Base-by-base conservation (phyloP, 1,284 basidiomycete species). In the Ceratobasidium sp. region DNA sequence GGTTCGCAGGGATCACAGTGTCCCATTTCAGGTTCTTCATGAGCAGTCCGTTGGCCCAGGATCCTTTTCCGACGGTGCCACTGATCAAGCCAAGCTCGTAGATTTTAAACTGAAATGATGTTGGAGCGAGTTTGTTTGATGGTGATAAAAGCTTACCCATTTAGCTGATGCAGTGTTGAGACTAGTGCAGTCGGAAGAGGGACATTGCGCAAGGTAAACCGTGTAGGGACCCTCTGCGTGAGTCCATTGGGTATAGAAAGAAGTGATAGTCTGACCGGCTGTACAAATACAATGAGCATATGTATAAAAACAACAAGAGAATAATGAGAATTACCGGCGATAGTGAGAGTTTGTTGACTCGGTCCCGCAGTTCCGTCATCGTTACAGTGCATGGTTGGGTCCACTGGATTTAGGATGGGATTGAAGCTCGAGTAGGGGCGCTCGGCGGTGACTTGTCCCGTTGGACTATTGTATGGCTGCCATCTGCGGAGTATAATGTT, bases 171-270 rank as follows among this genome's bases (percentile, higher is more conserved):
- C 75, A 77, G 78, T 9, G 59, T 52, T 58, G 26, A 41, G 32
- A 4, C 28, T 80, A 28, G 74, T 74, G 75, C 71, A 58, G 75
- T 79, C 76, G 77, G 61, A 48, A 41, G 55, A 45, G 26, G 46
- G 30, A 76, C 75, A 74, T 69, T 62, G 57, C 3, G 74, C 71
- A 14, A 74, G 36, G 59, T 74, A 74, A 12, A 72, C 71, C 2
- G 71, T 74, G 23, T 62, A 59, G 12, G 71, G 74, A 21, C 74
- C 71, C 39, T 74, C 73, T 4, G 73, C 73, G 36, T 74, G 74
- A 23, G 74, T 74, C 74, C 74, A 74, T 39, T 74, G 74, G 34
- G 74, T 30, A n/a, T 71, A 74, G 41, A 58, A 53, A 39, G 71
- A 53, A n/a, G 62, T 65, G 28, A 74, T 61, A 2, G 62, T 57